Evolutionary conservation across 2,329 filamentous ascomycete species (phyloP).

Genomic region (Beauveria sp.): DNA sequence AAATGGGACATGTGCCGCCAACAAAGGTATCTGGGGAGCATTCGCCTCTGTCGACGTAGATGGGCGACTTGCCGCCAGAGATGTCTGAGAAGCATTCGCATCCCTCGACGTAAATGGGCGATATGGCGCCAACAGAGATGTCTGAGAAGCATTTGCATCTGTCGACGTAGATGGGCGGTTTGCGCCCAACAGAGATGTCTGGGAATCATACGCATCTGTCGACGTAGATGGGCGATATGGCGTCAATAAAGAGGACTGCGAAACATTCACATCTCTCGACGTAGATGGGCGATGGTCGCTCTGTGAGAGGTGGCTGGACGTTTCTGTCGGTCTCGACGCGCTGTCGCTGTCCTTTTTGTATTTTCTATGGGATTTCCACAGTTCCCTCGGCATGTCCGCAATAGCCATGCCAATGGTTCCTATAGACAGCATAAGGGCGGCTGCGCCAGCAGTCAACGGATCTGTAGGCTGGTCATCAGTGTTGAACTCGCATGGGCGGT

Average conservation of each 20-base stretch:
- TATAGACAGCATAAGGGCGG: conserved; percentile 75
- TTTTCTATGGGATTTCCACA: conserved; percentile 37
- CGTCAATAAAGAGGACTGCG: too few species aligned
- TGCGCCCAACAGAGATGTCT: too few species aligned
- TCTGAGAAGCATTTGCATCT: background rate
- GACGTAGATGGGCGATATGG: background rate
- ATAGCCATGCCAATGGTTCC: conserved; percentile 75
- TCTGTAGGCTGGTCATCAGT: conserved; percentile 73
- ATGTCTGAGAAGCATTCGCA: too few species aligned
- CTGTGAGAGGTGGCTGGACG: conserved; percentile 2
- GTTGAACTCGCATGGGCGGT: conserved; percentile 57
- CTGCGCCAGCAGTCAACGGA: conserved; percentile 68
- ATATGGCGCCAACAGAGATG: too few species aligned
- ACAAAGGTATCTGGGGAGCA: too few species aligned
- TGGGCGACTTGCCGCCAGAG: too few species aligned
- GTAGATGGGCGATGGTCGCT: background rate
- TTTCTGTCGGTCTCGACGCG: background rate
- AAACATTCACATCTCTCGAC: background rate
- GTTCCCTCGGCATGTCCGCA: conserved; percentile 59
- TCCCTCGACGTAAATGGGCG: background rate
- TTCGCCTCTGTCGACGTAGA: too few species aligned
- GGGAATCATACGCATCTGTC: background rate
- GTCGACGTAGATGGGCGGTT: background rate
- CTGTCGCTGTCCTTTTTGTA: conserved; percentile 14
- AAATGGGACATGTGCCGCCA: too few species aligned